phyloP scores from a whole-genome alignment of 2,329 filamentous ascomycete species.

The Epicoccum sorghinum region DNA sequence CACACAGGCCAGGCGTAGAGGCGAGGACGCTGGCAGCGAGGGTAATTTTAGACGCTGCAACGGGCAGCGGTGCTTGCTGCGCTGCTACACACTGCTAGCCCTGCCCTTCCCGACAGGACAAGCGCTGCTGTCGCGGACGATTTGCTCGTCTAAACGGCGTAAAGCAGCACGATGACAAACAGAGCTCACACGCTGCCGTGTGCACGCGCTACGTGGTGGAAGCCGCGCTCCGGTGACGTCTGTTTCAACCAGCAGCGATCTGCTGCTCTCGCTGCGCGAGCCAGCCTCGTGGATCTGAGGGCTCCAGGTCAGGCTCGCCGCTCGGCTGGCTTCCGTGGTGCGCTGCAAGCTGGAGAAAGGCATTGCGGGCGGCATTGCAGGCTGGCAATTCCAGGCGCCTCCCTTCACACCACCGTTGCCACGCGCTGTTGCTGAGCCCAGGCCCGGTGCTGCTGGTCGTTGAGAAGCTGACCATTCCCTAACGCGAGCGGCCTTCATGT shows the following conservation, averaged over 20 bases:
- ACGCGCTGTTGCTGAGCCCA: conserved; percentile 23
- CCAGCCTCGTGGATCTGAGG: conserved; percentile 13
- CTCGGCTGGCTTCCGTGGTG: conserved; percentile 11
- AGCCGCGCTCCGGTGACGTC: conserved; percentile 33
- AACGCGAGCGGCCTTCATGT: conserved; percentile 24
- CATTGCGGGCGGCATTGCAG: conserved; percentile 6
- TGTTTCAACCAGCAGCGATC: conserved; percentile 27
- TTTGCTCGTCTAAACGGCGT: conserved; percentile 15
- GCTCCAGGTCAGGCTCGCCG: neutral
- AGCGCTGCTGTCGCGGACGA: conserved; percentile 11
- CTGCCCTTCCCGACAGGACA: neutral
- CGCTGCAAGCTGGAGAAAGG: neutral
- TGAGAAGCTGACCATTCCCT: conserved; percentile 25
- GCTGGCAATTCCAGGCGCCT: conserved; percentile 17
- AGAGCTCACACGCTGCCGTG: conserved; percentile 20
- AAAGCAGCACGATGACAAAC: conserved; percentile 15
- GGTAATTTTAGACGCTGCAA: conserved; percentile 10
- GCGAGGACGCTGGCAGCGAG: conserved; percentile 11
- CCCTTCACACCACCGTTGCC: conserved; percentile 14
- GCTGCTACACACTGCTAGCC: conserved; percentile 10
- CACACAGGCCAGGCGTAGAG: neutral
- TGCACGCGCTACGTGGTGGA: conserved; percentile 19
- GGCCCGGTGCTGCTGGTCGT: conserved; percentile 19
- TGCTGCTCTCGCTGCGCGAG: conserved; percentile 23
- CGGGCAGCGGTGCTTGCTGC: conserved; percentile 5